Conservation (phyloP, 257 asterid genomes). For the Agastache rugosa region DNA sequence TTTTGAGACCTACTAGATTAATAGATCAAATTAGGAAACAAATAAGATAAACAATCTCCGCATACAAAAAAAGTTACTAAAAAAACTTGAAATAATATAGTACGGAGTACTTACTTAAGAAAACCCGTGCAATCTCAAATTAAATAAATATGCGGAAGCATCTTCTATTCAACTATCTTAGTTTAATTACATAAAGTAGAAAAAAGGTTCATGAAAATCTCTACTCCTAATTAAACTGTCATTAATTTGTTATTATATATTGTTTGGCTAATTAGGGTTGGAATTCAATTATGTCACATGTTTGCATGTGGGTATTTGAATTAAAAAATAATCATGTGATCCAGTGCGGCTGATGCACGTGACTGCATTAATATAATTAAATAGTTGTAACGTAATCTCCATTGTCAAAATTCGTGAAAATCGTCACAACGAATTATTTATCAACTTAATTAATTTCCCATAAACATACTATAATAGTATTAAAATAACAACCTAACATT, state of each 20-base stretch:
- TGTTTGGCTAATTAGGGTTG: slow-evolving; percentile 29
- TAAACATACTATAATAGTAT: slow-evolving; percentile 11
- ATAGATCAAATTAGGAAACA: no score
- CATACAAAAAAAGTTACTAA: no score
- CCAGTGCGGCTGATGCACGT: slow-evolving; percentile 54
- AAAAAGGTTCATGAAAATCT: not conserved
- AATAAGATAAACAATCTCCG: no score
- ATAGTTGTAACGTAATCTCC: slow-evolving; percentile 31
- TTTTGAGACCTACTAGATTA: no score
- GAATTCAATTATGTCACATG: slow-evolving; percentile 55
- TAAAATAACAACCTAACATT: slow-evolving; percentile 12
- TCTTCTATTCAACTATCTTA: not conserved
- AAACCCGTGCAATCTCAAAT: no score
- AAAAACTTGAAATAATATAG: no score
- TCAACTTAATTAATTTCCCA: not conserved
- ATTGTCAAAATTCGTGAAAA: slow-evolving; percentile 26
- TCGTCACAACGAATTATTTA: slow-evolving; percentile 26
- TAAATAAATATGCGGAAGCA: not conserved
- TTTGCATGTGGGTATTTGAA: slow-evolving; percentile 49
- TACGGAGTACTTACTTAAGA: no score
- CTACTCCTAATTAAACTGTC: not conserved
- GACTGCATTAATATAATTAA: slow-evolving; percentile 35
- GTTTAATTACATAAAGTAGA: not conserved
- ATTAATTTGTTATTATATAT: not conserved
- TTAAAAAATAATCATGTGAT: slow-evolving; percentile 54